phyloP scores from a whole-genome alignment of 768 basidiomycete species.

The Scleroderma citrinum region DNA sequence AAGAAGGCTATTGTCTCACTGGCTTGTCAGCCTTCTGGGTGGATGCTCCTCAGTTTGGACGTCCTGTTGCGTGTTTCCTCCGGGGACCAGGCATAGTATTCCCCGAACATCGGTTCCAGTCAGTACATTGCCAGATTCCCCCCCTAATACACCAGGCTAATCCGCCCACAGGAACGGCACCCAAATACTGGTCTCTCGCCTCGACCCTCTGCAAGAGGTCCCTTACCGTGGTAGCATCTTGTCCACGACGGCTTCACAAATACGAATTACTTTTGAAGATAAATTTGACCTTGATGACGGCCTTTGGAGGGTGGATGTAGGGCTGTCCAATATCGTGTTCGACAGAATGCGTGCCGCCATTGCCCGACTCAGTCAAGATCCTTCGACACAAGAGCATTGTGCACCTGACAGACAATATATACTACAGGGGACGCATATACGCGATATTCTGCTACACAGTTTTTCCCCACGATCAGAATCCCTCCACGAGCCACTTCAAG shows the following conservation, averaged over 20 bases:
- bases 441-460: constrained; percentile 61
- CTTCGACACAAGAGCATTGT: constrained; percentile 34
- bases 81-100: constrained; percentile 58
- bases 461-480: constrained; percentile 34
- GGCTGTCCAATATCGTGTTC: constrained; percentile 57
- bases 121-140: constrained; percentile 17
- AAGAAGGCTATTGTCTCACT: constrained; percentile 71
- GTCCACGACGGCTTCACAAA: constrained; percentile 40
- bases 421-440: constrained; percentile 64
- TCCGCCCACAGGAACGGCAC: constrained; percentile 53
- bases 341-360: constrained; percentile 70
- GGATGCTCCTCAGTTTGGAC: constrained; percentile 54
- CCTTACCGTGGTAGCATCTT: constrained; percentile 53
- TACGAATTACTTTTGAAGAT: constrained; percentile 55
- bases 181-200: constrained; percentile 56
- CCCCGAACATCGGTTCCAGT: constrained; percentile 70
- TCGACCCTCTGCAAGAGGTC: constrained; percentile 54
- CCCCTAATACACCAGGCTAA: constrained; percentile 1
- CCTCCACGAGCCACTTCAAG: constrained; percentile 30
- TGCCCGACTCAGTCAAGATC: constrained; percentile 48
- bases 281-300: constrained; percentile 39
- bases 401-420: constrained; percentile 42
- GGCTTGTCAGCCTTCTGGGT: constrained; percentile 66
- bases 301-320: constrained; percentile 66
- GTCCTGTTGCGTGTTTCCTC: constrained; percentile 59